These are phyloP conservation scores for Aspergillus sp. DNA, from an alignment of 2,329 filamentous ascomycete species.

Conservation along the genomic window DNA sequence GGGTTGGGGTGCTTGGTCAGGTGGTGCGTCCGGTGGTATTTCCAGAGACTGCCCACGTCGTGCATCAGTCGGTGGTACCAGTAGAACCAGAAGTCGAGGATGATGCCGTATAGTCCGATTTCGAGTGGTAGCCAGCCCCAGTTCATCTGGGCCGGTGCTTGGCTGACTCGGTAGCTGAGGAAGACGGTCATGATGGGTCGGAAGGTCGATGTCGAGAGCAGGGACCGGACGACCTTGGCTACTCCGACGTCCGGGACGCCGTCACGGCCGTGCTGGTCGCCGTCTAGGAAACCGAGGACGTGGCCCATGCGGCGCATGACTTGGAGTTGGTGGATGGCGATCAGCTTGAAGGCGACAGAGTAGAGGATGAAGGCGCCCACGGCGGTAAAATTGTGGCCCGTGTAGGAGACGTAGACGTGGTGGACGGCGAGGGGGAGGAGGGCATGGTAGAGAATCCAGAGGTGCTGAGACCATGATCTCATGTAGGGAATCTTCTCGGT, in stretches of 20 bases:
- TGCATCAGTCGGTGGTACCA: slow-evolving; percentile 49
- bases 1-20: slow-evolving; percentile 51
- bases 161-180: slow-evolving; percentile 30
- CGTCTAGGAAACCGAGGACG: slow-evolving; percentile 46
- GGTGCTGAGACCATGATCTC: slow-evolving; percentile 38
- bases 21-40: slow-evolving; percentile 50
- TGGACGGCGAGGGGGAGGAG: slow-evolving; percentile 42
- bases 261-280: slow-evolving; percentile 48
- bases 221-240: slow-evolving; percentile 34
- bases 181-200: slow-evolving; percentile 40
- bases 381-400: slow-evolving; percentile 33
- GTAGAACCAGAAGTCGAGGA: slow-evolving; percentile 48
- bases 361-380: slow-evolving; percentile 42
- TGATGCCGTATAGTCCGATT: slow-evolving; percentile 44
- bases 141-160: slow-evolving; percentile 28
- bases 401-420: slow-evolving; percentile 35
- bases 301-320: slow-evolving; percentile 44
- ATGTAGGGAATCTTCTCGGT: slow-evolving; percentile 46
- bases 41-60: slow-evolving; percentile 44
- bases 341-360: slow-evolving; percentile 42
- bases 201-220: slow-evolving; percentile 37
- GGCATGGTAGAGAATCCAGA: slow-evolving; percentile 46
- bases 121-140: slow-evolving; percentile 44
- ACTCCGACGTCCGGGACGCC: slow-evolving; percentile 47
- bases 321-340: slow-evolving; percentile 44